phyloP scores from a whole-genome alignment of 2,329 filamentous ascomycete genomes.

The Biscogniauxia sp. region DNA sequence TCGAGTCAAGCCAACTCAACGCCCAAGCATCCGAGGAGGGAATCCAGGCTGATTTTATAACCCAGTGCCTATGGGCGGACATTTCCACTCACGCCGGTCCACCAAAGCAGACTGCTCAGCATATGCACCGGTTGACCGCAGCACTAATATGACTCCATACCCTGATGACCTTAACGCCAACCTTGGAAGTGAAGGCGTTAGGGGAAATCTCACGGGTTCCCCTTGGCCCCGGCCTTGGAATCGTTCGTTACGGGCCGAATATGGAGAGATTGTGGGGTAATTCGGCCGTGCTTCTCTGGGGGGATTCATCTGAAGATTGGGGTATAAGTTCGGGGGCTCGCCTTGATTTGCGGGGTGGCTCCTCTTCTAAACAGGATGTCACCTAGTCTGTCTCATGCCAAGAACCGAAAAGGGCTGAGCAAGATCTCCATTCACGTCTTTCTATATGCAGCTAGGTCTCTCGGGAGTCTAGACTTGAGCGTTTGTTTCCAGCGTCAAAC shows the following conservation, averaged over 20 bases:
- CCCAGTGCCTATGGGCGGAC: too few relatives aligned
- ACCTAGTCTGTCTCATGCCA: background rate
- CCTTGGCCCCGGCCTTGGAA: background rate
- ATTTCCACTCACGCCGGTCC: background rate
- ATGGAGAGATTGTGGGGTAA: slow-evolving; percentile 6
- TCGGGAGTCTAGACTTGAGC: background rate
- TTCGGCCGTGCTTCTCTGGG: background rate
- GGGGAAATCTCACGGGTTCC: background rate
- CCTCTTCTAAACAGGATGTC: background rate
- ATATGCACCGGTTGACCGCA: background rate
- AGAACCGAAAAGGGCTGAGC: background rate
- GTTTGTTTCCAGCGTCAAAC: background rate
- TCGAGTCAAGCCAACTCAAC: background rate
- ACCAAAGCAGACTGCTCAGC: background rate
- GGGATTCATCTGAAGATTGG: background rate
- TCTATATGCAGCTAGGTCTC: background rate
- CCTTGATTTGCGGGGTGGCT: background rate
- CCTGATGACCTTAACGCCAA: background rate
- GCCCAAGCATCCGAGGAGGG: background rate
- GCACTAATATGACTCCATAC: background rate
- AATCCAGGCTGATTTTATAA: background rate
- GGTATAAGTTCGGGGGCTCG: background rate
- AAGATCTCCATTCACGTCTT: background rate
- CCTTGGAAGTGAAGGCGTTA: background rate
- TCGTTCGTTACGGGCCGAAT: slow-evolving; percentile 4